phyloP scores from a whole-genome alignment of 106 monocot species.

The Xerophyta viscosa region DNA sequence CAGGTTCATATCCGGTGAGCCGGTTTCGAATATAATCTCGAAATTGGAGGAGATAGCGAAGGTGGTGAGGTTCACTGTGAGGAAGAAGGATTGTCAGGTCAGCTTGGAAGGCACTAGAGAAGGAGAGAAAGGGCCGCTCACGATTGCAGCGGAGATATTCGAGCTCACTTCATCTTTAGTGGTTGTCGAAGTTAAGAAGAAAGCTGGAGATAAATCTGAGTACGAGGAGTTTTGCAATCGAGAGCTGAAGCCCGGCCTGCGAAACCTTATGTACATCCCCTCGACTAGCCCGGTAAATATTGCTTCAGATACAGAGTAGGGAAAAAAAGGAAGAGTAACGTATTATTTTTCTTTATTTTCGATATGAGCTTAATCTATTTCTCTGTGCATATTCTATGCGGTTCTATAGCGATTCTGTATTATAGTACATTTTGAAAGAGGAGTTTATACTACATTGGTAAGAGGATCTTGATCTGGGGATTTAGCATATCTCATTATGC shows the following conservation, averaged over 20 bases:
- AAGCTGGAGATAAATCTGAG: constrained; percentile 19
- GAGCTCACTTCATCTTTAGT: constrained; percentile 21
- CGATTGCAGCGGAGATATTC: constrained; percentile 19
- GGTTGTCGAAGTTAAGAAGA: constrained; percentile 22
- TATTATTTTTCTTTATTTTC: neutral
- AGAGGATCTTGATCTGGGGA: too few relatives aligned
- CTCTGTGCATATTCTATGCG: constrained; percentile 1
- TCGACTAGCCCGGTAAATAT: neutral
- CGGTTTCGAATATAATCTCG: constrained; percentile 15
- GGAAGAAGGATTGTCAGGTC: constrained; percentile 22
- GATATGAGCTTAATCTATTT: neutral
- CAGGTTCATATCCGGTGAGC: constrained; percentile 18
- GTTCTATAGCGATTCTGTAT: constrained; percentile 9
- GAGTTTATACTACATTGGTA: too few relatives aligned
- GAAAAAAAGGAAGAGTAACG: neutral
- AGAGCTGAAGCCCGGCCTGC: constrained; percentile 26
- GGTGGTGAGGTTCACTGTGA: constrained; percentile 17
- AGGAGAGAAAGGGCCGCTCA: constrained; percentile 16
- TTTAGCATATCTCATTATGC: too few relatives aligned
- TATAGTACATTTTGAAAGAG: constrained; percentile 2
- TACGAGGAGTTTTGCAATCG: constrained; percentile 24
- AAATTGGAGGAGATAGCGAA: constrained; percentile 27
- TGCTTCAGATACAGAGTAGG: constrained; percentile 7
- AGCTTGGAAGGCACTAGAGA: constrained; percentile 21
- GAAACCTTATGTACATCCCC: constrained; percentile 8